phyloP scores from a whole-genome alignment of 208 protist species.

The Crithidia expoeki region DNA sequence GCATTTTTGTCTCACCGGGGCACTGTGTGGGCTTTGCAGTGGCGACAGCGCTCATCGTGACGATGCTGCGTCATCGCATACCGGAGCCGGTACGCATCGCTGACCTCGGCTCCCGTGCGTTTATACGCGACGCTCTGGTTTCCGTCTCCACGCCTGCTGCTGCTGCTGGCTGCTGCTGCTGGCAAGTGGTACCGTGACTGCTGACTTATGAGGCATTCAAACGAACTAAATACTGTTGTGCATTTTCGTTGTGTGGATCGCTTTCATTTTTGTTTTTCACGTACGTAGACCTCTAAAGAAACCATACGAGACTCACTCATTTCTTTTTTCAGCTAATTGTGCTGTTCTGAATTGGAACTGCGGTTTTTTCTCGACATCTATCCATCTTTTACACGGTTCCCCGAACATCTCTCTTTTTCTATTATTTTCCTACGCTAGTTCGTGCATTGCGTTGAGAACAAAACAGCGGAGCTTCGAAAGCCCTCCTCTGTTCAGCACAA shows the following conservation, averaged over 20 bases:
- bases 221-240: too few species aligned
- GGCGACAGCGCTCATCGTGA: slow-evolving; percentile 54
- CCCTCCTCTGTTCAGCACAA: too few species aligned
- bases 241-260: background rate
- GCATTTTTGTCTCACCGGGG: slow-evolving; percentile 94
- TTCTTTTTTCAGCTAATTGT: slow-evolving; percentile 6
- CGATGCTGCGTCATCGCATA: slow-evolving; percentile 69
- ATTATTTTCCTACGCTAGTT: too few species aligned
- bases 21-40: slow-evolving; percentile 81
- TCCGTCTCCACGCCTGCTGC: background rate
- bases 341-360: too few species aligned
- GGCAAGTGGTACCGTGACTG: background rate
- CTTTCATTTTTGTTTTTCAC: slow-evolving; percentile 7
- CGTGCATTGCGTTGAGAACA: too few species aligned
- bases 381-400: too few species aligned
- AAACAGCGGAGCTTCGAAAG: too few species aligned
- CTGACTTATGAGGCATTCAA: too few species aligned
- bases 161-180: background rate
- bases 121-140: slow-evolving; percentile 43
- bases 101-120: slow-evolving; percentile 89
- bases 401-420: too few species aligned
- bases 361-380: too few species aligned
- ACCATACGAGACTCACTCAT: too few species aligned
- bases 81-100: slow-evolving; percentile 94
- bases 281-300: too few species aligned